Evolutionary conservation across 1,284 basidiomycete genomes (phyloP).

Genomic region (Veloboletus limbatus): DNA sequence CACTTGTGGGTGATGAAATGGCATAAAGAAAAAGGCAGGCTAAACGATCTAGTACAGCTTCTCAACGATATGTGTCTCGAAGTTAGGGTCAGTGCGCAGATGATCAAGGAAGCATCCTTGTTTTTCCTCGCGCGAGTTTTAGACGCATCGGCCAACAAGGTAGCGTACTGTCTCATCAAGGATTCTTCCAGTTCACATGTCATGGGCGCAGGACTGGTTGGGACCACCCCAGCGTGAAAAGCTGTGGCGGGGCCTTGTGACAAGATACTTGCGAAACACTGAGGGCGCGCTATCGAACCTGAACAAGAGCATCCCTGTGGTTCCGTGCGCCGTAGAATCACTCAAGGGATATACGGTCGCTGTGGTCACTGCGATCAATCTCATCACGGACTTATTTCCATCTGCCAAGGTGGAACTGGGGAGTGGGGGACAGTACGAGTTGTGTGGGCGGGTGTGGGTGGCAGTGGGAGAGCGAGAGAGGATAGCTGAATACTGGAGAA

Average conservation of each 20-base stretch:
- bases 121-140: conserved; percentile 20
- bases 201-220: conserved; percentile 21
- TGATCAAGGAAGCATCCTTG: conserved; percentile 28
- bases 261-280: conserved; percentile 27
- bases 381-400: conserved; percentile 25
- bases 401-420: conserved; percentile 9
- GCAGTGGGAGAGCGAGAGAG: conserved; percentile 17
- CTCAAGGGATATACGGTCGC: conserved; percentile 19
- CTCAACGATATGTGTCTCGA: conserved; percentile 21
- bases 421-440: conserved; percentile 16
- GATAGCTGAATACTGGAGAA: conserved; percentile 19
- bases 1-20: conserved; percentile 11
- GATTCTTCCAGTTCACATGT: background rate
- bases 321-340: conserved; percentile 15
- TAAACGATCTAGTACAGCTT: conserved; percentile 18
- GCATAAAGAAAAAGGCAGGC: background rate
- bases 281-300: conserved; percentile 18
- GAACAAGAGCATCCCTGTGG: conserved; percentile 13
- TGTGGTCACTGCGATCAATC: conserved; percentile 19
- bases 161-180: conserved; percentile 5
- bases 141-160: conserved; percentile 12
- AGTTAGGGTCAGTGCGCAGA: conserved; percentile 15
- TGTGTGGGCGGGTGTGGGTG: conserved; percentile 26
- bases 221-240: conserved; percentile 23
- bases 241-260: conserved; percentile 23